Conservation (phyloP, 805 yeast genomes). For the Wickerhamiella kazuoi region DNA sequence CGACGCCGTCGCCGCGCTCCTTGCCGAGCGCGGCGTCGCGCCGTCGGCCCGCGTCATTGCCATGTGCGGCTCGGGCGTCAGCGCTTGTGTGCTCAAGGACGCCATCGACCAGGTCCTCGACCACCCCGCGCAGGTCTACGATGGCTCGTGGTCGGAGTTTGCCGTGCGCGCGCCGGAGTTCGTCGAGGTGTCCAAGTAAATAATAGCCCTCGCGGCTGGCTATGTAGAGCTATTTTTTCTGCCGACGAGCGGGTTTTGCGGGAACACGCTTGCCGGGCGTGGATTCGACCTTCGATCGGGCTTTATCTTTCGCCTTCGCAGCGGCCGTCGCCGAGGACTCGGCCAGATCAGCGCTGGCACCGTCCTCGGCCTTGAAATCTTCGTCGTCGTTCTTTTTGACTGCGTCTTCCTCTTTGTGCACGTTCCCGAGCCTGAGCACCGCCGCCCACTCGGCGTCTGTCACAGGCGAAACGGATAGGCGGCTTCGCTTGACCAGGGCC, state of each 20-base stretch:
- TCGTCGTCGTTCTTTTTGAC: constrained; percentile 12
- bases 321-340: background rate
- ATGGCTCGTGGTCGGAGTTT: constrained; percentile 59
- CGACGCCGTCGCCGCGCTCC: constrained; percentile 29
- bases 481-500: constrained; percentile 30
- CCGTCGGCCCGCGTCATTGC: constrained; percentile 50
- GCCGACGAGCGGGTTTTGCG: no score
- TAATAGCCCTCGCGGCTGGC: no score
- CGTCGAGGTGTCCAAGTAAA: background rate
- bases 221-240: no score
- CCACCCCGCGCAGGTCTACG: constrained; percentile 41
- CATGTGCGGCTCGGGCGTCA: constrained; percentile 93
- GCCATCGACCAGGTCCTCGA: constrained; percentile 43
- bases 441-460: constrained; percentile 26
- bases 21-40: constrained; percentile 26
- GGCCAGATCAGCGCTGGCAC: background rate
- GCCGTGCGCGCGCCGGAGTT: constrained; percentile 22
- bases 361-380: background rate
- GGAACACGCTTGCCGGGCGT: no score
- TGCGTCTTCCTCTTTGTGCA: constrained; percentile 13
- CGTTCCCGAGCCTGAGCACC: constrained; percentile 23
- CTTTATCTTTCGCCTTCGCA: background rate
- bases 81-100: constrained; percentile 71
- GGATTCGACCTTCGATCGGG: background rate
- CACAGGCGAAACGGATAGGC: constrained; percentile 37